Evolutionary conservation across 345 rosid species (phyloP).

Genomic region (Syzygium jambos): DNA sequence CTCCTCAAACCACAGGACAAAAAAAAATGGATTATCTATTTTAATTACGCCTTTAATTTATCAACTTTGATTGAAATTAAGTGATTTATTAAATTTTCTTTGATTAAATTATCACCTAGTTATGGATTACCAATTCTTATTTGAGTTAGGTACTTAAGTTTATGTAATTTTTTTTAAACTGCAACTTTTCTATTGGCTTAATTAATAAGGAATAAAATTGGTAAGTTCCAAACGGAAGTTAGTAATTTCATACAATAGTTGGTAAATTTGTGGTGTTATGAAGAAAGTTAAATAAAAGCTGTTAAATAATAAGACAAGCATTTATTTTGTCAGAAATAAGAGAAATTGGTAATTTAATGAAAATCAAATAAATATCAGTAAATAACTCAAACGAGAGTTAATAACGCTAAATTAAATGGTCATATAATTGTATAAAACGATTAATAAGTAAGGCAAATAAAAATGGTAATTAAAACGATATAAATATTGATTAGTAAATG

Average conservation of each 20-base stretch:
- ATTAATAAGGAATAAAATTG: no score
- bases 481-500: no score
- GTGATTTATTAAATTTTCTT: not conserved
- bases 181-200: no score
- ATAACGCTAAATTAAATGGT: not conserved
- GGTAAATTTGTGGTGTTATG: no score
- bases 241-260: no score
- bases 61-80: not conserved
- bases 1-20: not conserved
- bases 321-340: not conserved
- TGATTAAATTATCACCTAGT: not conserved
- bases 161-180: no score
- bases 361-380: not conserved
- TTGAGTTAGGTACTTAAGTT: not conserved
- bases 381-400: not conserved
- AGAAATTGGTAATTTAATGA: not conserved
- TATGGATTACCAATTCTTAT: not conserved
- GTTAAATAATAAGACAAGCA: not conserved
- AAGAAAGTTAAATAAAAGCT: no score
- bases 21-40: no score
- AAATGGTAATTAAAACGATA: not conserved
- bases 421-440: not conserved
- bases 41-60: not conserved
- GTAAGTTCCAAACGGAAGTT: no score
- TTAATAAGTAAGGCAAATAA: not conserved